phyloP scores from a whole-genome alignment of 2,329 filamentous ascomycete genomes.

The Colletotrichum brevisporum region DNA sequence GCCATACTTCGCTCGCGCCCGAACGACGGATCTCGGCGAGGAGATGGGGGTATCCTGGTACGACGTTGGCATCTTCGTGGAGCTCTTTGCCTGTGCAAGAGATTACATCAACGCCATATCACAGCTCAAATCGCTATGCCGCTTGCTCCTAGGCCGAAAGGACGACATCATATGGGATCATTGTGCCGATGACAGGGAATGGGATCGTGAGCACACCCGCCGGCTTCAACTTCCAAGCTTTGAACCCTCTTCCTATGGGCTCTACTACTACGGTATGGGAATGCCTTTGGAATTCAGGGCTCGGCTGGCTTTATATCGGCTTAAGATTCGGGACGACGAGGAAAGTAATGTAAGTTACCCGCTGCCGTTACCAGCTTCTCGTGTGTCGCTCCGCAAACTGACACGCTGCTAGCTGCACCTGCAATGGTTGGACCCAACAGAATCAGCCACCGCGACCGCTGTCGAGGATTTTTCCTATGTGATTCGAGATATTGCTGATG shows the following conservation, averaged over 20 bases:
- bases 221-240: conserved; percentile 75
- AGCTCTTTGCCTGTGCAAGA: conserved; percentile 78
- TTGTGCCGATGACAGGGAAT: conserved; percentile 86
- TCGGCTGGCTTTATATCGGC: conserved; percentile 86
- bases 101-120: conserved; percentile 76
- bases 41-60: conserved; percentile 75
- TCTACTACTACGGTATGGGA: conserved; percentile 76
- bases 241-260: conserved; percentile 64
- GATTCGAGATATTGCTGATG: conserved; percentile 76
- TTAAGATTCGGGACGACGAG: conserved; percentile 75
- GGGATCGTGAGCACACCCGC: conserved; percentile 82
- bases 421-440: conserved; percentile 74
- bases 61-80: conserved; percentile 87
- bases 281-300: conserved; percentile 87
- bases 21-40: conserved; percentile 44
- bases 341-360: conserved; percentile 79
- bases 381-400: conserved; percentile 30
- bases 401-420: conserved; percentile 70
- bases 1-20: conserved; percentile 60
- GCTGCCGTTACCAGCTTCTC: not conserved
- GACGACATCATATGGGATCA: conserved; percentile 82
- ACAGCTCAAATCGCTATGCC: conserved; percentile 78
- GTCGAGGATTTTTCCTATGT: conserved; percentile 78
- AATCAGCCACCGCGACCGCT: conserved; percentile 38
- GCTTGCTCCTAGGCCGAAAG: conserved; percentile 86